These are phyloP conservation scores for Monascus purpureus DNA, from an alignment of 495 filamentous ascomycete genomes.

Conservation along the genomic window DNA sequence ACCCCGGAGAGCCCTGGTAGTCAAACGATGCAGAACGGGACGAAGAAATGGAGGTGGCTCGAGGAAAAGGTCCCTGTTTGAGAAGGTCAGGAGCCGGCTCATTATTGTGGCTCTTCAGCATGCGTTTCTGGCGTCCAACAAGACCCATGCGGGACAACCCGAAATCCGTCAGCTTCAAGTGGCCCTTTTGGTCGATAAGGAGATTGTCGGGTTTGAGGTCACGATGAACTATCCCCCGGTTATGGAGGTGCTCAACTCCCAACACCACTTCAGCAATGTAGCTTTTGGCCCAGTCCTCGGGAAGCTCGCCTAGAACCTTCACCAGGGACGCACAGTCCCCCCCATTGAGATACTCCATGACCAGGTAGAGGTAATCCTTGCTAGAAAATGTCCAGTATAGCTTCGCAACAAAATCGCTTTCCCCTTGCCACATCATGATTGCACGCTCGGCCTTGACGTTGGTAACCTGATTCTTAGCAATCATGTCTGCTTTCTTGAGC, in stretches of 20 bases:
- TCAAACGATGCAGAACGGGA: slow-evolving; percentile 96
- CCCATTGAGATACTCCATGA: slow-evolving; percentile 98
- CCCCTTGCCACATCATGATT: slow-evolving; percentile 99
- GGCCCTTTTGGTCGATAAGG: slow-evolving; percentile 90
- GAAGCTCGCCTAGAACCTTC: slow-evolving; percentile 77
- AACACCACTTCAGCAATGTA: slow-evolving; percentile 93
- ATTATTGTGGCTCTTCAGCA: slow-evolving; percentile 61
- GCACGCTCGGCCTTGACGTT: slow-evolving; percentile 97
- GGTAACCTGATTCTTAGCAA: slow-evolving; percentile 97
- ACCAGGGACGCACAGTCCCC: slow-evolving; percentile 95
- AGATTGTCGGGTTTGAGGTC: slow-evolving; percentile 97
- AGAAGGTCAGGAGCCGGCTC: slow-evolving; percentile 82
- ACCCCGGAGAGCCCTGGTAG: slow-evolving; percentile 68
- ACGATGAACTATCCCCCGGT: slow-evolving; percentile 85
- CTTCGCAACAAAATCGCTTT: slow-evolving; percentile 98
- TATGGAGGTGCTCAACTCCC: slow-evolving; percentile 89
- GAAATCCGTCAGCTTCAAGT: slow-evolving; percentile 95
- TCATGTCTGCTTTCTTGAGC: slow-evolving; percentile 97
- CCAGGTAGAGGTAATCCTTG: slow-evolving; percentile 96
- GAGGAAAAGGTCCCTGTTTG: slow-evolving; percentile 81
- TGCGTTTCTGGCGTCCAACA: slow-evolving; percentile 88
- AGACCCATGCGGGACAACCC: slow-evolving; percentile 95
- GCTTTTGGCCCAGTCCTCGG: slow-evolving; percentile 95
- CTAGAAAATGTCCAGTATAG: slow-evolving; percentile 99
- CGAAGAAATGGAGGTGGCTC: slow-evolving; percentile 72